phyloP scores from a whole-genome alignment of 129 eudicot species.

The Calendula officinalis region DNA sequence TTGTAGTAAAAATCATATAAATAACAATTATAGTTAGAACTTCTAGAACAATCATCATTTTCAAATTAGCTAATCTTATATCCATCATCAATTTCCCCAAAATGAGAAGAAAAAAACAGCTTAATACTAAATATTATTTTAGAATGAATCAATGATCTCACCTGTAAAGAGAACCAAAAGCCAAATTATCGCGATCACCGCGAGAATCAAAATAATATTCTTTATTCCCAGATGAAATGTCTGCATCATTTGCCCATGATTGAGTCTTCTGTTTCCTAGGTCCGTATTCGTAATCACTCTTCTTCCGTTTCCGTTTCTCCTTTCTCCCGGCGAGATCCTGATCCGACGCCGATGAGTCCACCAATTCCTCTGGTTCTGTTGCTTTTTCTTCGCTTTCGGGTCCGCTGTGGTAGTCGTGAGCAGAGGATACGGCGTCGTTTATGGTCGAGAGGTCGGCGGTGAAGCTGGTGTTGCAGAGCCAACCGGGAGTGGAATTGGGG shows the following conservation, averaged over 20 bases:
- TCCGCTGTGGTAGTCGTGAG: slow-evolving; percentile 18
- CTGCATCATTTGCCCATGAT: slow-evolving; percentile 50
- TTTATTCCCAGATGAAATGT: slow-evolving; percentile 26
- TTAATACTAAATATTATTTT: background rate
- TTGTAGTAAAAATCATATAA: slow-evolving; percentile 11
- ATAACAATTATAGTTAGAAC: background rate
- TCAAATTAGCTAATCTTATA: background rate
- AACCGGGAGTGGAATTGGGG: slow-evolving; percentile 31
- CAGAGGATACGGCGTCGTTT: slow-evolving; percentile 48
- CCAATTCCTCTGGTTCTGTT: slow-evolving; percentile 29
- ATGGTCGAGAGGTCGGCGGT: slow-evolving; percentile 65
- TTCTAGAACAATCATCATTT: background rate
- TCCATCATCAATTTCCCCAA: no score
- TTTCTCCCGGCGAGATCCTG: slow-evolving; percentile 26
- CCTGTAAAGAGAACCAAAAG: slow-evolving; percentile 90
- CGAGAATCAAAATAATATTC: slow-evolving; percentile 88
- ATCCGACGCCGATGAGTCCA: slow-evolving; percentile 57
- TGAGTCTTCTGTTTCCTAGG: slow-evolving; percentile 52
- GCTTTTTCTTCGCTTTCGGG: slow-evolving; percentile 19
- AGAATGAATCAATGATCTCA: background rate
- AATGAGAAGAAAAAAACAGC: background rate
- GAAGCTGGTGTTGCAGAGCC: slow-evolving; percentile 82
- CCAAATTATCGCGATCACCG: slow-evolving; percentile 91
- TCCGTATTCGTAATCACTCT: slow-evolving; percentile 28
- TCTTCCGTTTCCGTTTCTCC: slow-evolving; percentile 38